Evolutionary conservation across 805 yeast species (phyloP), one percentile per base, ranked within the genome.

Genomic region (Cyberlindnera maritima): DNA sequence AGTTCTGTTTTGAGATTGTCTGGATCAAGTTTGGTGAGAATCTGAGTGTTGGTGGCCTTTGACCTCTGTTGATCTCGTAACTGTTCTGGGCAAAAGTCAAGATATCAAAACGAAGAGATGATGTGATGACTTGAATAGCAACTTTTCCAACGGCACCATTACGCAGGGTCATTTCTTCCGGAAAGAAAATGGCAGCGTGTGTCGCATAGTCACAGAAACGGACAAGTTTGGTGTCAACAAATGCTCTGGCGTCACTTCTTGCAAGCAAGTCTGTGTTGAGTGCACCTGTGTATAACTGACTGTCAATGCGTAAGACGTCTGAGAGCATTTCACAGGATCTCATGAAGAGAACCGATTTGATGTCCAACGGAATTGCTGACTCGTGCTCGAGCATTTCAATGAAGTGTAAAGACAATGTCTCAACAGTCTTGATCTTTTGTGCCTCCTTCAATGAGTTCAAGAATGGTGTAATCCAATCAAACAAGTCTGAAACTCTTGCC

Each of bases 381-480:
- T 66, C 41, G 54, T 56, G 64, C 14, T 70, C 69, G 19, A 70
- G 63, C 3, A 63, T 50, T 15, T 71, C 72, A 28, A 80, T 64
- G 42, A 80, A 69, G 53, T 69, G 74, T 39, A 72, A 68, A 11
- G 82, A 76, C 4, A 80, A 62, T 43, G 75, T 76, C 38, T 80
- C 75, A 2, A 76, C 75, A 43, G 80, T 71, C 36, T 78, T 79
- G 32, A 78, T 78, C 42, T 68, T 68, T 49, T 80, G 82, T 0
- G 83, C 64, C 1, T 69, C 68, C 1, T 72, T 60, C 31, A 83
- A 61, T 2, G 81, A 65, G 14, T 64, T 61, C 39, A 69, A 62
- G 32, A 80, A 69, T 1, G 74, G 64, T 19, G 64, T 59, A 31
- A 80, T 74, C 91, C 91, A 85, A n/a, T 69, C 63, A 3, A 78